These are phyloP conservation scores for Phytophthora rubi DNA, from an alignment of 352 stramenopile genomes.

Conservation along the genomic window DNA sequence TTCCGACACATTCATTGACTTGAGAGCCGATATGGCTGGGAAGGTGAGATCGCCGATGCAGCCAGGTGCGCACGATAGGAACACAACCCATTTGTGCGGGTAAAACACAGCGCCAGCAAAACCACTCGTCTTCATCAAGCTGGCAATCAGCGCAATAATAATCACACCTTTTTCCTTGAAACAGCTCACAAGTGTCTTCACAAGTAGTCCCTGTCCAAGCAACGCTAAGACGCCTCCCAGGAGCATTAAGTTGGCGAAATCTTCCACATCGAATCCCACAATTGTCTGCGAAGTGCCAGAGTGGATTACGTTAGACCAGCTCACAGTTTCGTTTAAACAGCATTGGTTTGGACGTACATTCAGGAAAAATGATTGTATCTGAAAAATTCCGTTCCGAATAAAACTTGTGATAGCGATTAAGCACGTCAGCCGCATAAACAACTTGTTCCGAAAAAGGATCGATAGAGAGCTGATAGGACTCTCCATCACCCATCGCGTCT, in stretches of 20 bases:
- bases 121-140: slow-evolving; percentile 48
- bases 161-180: slow-evolving; percentile 78
- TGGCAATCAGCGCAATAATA: slow-evolving; percentile 57
- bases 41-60: slow-evolving; percentile 70
- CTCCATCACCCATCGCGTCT: slow-evolving; percentile 43
- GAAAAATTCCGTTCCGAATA: slow-evolving; percentile 57
- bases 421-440: slow-evolving; percentile 68
- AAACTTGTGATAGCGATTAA: slow-evolving; percentile 79
- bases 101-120: slow-evolving; percentile 61
- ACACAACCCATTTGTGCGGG: slow-evolving; percentile 71
- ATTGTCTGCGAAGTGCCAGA: slow-evolving; percentile 45
- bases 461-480: slow-evolving; percentile 67
- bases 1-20: slow-evolving; percentile 53
- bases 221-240: slow-evolving; percentile 60
- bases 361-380: slow-evolving; percentile 80
- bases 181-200: slow-evolving; percentile 67
- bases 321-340: background rate
- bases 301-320: slow-evolving; percentile 4
- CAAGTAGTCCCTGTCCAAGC: slow-evolving; percentile 62
- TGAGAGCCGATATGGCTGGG: slow-evolving; percentile 50
- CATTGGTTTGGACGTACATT: slow-evolving; percentile 48
- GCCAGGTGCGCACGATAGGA: slow-evolving; percentile 42
- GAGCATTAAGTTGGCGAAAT: slow-evolving; percentile 70
- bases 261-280: slow-evolving; percentile 74
- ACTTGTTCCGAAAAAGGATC: slow-evolving; percentile 68